Conservation (phyloP, 1,284 basidiomycete genomes). For the Cystobasidiaceae sp. region DNA sequence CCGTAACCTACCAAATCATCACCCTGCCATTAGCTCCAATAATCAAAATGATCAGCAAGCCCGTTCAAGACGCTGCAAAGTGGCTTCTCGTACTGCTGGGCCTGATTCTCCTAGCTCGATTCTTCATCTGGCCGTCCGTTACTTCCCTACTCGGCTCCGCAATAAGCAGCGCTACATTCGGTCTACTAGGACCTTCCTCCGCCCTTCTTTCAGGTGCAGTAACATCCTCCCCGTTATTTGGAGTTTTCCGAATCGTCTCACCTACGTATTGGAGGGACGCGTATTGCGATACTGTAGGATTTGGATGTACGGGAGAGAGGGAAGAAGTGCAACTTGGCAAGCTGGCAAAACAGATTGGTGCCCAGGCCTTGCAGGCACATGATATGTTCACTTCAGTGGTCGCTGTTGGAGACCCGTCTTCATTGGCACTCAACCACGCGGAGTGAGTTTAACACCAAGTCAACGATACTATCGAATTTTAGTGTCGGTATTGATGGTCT, state of each 20-base stretch:
- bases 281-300: background rate
- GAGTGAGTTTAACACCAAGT: constrained; percentile 18
- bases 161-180: too few species aligned
- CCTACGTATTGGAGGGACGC: background rate
- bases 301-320: background rate
- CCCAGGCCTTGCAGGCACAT: constrained; percentile 35
- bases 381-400: constrained; percentile 41
- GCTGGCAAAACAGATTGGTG: constrained; percentile 12
- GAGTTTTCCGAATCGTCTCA: background rate
- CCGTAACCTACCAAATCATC: background rate
- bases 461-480: background rate
- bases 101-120: background rate
- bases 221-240: background rate
- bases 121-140: background rate
- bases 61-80: background rate
- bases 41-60: background rate
- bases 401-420: constrained; percentile 31
- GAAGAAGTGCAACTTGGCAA: constrained; percentile 8
- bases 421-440: constrained; percentile 36
- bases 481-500: background rate
- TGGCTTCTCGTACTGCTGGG: background rate
- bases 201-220: background rate
- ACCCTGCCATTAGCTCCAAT: background rate
- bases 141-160: background rate
- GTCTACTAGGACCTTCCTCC: too few species aligned